These are phyloP conservation scores for Tetracentron sinense DNA, from an alignment of 164 flowering plant species.

Conservation along the genomic window DNA sequence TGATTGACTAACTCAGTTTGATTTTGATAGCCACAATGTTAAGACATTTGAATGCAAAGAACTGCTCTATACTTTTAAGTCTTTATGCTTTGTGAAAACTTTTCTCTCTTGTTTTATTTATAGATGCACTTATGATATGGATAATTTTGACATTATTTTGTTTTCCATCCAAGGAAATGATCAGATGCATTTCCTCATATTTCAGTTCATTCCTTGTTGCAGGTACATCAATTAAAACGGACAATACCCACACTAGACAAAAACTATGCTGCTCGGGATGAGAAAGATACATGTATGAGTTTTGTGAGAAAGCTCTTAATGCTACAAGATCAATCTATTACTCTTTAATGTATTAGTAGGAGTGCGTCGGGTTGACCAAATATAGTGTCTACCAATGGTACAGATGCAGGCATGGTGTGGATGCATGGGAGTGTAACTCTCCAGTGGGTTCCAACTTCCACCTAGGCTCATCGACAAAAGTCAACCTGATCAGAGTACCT, in stretches of 20 bases:
- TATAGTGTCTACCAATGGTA: not conserved
- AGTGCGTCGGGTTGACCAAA: not conserved
- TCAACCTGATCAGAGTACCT: not conserved
- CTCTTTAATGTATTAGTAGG: not conserved
- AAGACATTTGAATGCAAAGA: too few relatives aligned
- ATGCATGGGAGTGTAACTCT: not conserved
- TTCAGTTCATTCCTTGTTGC: constrained; percentile 9
- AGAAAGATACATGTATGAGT: constrained; percentile 59
- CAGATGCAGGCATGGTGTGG: not conserved
- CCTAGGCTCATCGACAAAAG: not conserved
- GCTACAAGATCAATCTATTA: not conserved
- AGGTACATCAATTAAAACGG: constrained; percentile 56
- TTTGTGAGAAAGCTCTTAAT: constrained; percentile 1
- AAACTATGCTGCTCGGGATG: constrained; percentile 70
- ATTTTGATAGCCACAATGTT: too few relatives aligned
- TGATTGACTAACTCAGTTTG: too few relatives aligned
- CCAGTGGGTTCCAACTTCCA: not conserved
- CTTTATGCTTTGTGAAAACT: not conserved
- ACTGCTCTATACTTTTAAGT: too few relatives aligned
- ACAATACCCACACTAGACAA: constrained; percentile 55
- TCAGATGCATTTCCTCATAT: not conserved
- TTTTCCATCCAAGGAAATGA: not conserved
- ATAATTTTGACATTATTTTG: not conserved
- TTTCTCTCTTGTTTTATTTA: not conserved
- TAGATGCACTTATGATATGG: not conserved